phyloP scores from a whole-genome alignment of 2,329 filamentous ascomycete genomes.

The Arthrobotrys pseudoclavata region DNA sequence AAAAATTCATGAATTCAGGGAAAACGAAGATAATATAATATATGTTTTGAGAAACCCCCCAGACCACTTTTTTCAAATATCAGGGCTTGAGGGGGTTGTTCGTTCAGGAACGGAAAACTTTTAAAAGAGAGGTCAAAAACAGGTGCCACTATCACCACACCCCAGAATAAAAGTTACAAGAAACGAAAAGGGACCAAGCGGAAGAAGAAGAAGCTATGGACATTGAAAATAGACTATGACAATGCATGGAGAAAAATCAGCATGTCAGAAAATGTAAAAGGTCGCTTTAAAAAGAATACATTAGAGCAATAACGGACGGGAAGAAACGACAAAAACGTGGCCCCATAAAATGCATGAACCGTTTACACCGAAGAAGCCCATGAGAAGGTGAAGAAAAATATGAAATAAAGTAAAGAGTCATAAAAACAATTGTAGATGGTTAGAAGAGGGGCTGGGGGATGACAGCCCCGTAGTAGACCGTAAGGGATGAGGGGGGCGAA shows the following conservation, averaged over 20 bases:
- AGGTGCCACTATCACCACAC: constrained; percentile 34
- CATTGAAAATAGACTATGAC: constrained; percentile 58
- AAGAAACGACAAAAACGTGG: constrained; percentile 40
- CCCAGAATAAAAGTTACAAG: constrained; percentile 56
- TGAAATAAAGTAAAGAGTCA: constrained; percentile 19
- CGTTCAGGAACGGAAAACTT: constrained; percentile 28
- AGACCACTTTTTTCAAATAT: constrained; percentile 22
- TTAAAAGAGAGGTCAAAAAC: constrained; percentile 34
- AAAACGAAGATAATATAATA: constrained; percentile 16
- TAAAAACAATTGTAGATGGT: background rate
- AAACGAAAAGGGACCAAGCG: constrained; percentile 62
- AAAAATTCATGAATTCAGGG: background rate
- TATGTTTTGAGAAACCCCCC: constrained; percentile 18
- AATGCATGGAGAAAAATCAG: constrained; percentile 59
- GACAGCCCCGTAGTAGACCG: background rate
- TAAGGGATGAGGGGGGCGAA: background rate
- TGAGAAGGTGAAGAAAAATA: constrained; percentile 41
- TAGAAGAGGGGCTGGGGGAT: background rate
- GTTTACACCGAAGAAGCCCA: constrained; percentile 50
- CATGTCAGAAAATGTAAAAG: constrained; percentile 53
- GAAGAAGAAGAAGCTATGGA: constrained; percentile 57
- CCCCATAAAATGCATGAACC: constrained; percentile 57
- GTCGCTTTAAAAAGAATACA: constrained; percentile 53
- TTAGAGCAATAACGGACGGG: constrained; percentile 37
- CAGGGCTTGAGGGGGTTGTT: constrained; percentile 1